A percentile compares a stretch with the other conserved stretches of the same genome.
phyloP scores from a whole-genome alignment of 768 basidiomycete genomes.

The Lepiota brunneoincarnata region DNA sequence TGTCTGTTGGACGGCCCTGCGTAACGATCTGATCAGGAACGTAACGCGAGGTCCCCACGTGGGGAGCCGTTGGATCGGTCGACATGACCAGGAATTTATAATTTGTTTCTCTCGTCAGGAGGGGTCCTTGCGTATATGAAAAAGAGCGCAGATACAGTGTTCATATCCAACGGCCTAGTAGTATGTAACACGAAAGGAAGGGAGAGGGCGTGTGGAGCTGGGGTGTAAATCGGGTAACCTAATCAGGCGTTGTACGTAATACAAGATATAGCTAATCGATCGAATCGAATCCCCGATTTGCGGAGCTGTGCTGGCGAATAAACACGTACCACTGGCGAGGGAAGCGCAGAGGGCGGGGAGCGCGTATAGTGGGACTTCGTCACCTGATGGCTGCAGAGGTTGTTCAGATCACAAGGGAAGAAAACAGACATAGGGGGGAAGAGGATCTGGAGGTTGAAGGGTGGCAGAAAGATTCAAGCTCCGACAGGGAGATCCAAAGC shows the following conservation, averaged over 20 bases:
- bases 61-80: slow-evolving; percentile 5
- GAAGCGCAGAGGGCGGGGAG: background rate
- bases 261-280: slow-evolving; percentile 9
- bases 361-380: background rate
- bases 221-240: slow-evolving; percentile 13
- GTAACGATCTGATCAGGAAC: slow-evolving; percentile 15
- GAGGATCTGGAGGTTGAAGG: background rate
- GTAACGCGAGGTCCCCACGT: slow-evolving; percentile 11
- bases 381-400: too few species aligned
- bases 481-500: slow-evolving; percentile 15
- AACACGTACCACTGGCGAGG: background rate
- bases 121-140: background rate
- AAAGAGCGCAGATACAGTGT: background rate
- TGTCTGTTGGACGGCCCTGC: slow-evolving; percentile 1
- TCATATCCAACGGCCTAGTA: background rate
- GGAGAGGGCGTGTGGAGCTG: slow-evolving; percentile 4
- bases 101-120: background rate
- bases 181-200: background rate
- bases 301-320: background rate
- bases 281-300: slow-evolving; percentile 10
- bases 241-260: slow-evolving; percentile 13
- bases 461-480: slow-evolving; percentile 12
- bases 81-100: background rate
- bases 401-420: background rate
- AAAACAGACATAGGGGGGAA: background rate